A percentile compares a stretch with the other conserved stretches of the same genome.
phyloP scores from a whole-genome alignment of 352 stramenopile species.

The Hyaloperonospora brassicae region DNA sequence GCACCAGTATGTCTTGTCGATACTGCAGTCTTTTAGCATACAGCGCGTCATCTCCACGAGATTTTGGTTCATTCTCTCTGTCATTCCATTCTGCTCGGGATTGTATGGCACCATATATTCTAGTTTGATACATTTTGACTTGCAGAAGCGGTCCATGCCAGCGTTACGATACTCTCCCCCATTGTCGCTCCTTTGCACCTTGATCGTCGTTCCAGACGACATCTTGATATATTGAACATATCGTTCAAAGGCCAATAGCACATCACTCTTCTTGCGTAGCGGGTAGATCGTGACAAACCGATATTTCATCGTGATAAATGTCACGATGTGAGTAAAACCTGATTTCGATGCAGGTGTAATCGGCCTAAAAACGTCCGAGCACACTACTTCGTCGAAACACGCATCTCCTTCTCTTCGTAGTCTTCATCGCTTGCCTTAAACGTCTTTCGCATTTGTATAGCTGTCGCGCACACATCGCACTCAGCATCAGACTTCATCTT shows the following conservation, averaged over 20 bases:
- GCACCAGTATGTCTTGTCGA: background rate
- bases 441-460: background rate
- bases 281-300: background rate
- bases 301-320: slow-evolving; percentile 1
- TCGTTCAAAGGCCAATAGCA: background rate
- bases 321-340: background rate
- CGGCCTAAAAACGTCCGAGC: background rate
- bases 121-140: background rate
- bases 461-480: background rate
- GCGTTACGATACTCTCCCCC: background rate
- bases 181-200: background rate
- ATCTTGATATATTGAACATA: slow-evolving; percentile 1
- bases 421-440: background rate
- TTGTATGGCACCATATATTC: background rate
- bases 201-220: background rate
- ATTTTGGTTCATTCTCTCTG: background rate
- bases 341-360: background rate
- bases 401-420: background rate
- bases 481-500: background rate
- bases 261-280: background rate
- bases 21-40: background rate
- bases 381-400: background rate
- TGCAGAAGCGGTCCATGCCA: slow-evolving; percentile 1
- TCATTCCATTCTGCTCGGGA: background rate
- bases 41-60: background rate